Percentiles rank a stretch among this genome's conserved stretches.
These are phyloP conservation scores for Clohesyomyces aquaticus DNA, from an alignment of 495 filamentous ascomycete species.

Conservation along the genomic window DNA sequence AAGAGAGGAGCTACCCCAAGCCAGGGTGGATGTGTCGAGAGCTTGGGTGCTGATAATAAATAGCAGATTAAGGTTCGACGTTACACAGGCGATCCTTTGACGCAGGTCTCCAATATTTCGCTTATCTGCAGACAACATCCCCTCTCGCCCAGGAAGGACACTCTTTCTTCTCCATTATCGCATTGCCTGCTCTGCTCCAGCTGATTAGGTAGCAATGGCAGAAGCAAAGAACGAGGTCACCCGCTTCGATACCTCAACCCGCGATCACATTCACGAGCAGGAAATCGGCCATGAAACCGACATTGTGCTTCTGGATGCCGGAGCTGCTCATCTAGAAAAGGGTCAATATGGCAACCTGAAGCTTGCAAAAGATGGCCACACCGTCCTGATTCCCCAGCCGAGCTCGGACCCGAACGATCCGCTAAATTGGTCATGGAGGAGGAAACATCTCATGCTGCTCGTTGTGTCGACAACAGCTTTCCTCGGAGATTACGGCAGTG, in stretches of 20 bases:
- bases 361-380: slow-evolving; percentile 46
- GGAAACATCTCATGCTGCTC: slow-evolving; percentile 59
- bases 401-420: slow-evolving; percentile 60
- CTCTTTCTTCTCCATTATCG: neutral
- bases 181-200: neutral
- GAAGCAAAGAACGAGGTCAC: slow-evolving; percentile 17
- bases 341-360: slow-evolving; percentile 35
- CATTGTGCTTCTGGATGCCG: slow-evolving; percentile 32
- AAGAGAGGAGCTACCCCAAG: too few species aligned
- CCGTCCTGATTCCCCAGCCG: slow-evolving; percentile 64
- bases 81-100: neutral
- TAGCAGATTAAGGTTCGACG: neutral
- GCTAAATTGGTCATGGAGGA: slow-evolving; percentile 57
- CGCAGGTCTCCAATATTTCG: neutral
- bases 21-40: neutral
- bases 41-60: neutral
- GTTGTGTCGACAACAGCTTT: slow-evolving; percentile 59
- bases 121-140: neutral
- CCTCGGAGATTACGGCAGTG: slow-evolving; percentile 61
- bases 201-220: slow-evolving; percentile 12
- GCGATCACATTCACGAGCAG: slow-evolving; percentile 30
- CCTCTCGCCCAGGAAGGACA: neutral
- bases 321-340: slow-evolving; percentile 38
- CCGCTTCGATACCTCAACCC: slow-evolving; percentile 9
- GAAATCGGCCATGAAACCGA: slow-evolving; percentile 33